Evolutionary conservation across 2,329 filamentous ascomycete species (phyloP), one percentile per base, ranked within the genome.

Genomic region (Trichoderma koningiopsis): DNA sequence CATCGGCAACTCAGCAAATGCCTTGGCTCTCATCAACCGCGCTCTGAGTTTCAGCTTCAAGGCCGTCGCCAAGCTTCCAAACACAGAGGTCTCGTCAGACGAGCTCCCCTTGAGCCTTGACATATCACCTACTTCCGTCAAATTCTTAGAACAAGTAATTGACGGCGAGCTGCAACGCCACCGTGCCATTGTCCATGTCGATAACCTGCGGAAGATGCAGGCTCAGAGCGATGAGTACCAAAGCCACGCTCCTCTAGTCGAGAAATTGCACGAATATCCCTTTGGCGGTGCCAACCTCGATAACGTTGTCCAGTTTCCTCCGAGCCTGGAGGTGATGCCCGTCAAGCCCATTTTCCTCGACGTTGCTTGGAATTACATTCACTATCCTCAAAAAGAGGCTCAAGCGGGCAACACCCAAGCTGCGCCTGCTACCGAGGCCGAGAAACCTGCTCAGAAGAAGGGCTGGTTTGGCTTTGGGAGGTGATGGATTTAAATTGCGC

Each of bases 301-400:
- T 53, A 95, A 95, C 73, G 83, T 99, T 31, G 94, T 98, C 58
- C 87, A 89, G 5, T 97, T 94, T 79, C 96, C 96, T 14, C 94
- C 95, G 1, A 92, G 89, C 77, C 83, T 97, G 73, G 89, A 92
- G 71, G 86, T 91, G 1, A 89, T 98, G 49, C 94, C 96, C 0
- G 91, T 97, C 64, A 99, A 99, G 83, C 96, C 96, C 33, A 85
- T 98, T 40, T 98, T 98, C 84, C 88, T 98, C 70, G 96, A 99
- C 77, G 91, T 97, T 8, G 96, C 96, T 11, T 99, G 93, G 92
- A 98, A 98, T 78, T 98, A 97, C 78, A 94, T 99, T 71, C 89
- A 93, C 60, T 99, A 99, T 77, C 94, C 94, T 0, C 89, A 89
- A 40, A 88, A 88, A 74, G 73, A 79, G 37, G 76, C 78, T 7